Evolutionary conservation across 345 rosid species (phyloP).

Genomic region (Camelina sativa): DNA sequence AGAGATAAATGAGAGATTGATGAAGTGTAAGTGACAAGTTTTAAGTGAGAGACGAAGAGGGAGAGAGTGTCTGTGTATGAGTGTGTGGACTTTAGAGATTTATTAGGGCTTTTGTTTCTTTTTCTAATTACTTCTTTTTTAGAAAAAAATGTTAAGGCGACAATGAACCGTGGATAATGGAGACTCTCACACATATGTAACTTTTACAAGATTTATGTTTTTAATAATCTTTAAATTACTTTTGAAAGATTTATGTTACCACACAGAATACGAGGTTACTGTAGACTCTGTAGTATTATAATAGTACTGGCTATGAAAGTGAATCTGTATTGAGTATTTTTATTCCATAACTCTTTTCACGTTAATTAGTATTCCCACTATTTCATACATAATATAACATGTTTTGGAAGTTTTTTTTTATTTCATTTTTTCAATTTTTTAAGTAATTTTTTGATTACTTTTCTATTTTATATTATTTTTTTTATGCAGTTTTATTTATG

Average conservation of each 20-base stretch:
- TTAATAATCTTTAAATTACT: background rate
- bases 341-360: background rate
- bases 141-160: conserved; percentile 8
- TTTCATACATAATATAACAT: too few relatives aligned
- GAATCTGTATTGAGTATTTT: background rate
- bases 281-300: background rate
- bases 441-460: too few relatives aligned
- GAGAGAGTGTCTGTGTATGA: background rate
- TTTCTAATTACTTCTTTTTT: background rate
- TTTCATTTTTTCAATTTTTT: too few relatives aligned
- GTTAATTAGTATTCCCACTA: too few relatives aligned
- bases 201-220: background rate
- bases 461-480: too few relatives aligned
- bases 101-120: conserved; percentile 29
- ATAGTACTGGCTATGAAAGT: background rate
- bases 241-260: conserved; percentile 13
- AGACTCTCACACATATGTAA: background rate
- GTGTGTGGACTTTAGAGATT: background rate
- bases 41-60: conserved; percentile 26
- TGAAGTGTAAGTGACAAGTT: conserved; percentile 24
- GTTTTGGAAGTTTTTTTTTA: too few relatives aligned
- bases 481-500: too few relatives aligned
- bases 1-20: conserved; percentile 12
- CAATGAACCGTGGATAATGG: conserved; percentile 25
- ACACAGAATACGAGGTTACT: conserved; percentile 25